These are phyloP conservation scores for Picochlorum sp. DNA, from an alignment of 139 green algal genomes.

Conservation along the genomic window DNA sequence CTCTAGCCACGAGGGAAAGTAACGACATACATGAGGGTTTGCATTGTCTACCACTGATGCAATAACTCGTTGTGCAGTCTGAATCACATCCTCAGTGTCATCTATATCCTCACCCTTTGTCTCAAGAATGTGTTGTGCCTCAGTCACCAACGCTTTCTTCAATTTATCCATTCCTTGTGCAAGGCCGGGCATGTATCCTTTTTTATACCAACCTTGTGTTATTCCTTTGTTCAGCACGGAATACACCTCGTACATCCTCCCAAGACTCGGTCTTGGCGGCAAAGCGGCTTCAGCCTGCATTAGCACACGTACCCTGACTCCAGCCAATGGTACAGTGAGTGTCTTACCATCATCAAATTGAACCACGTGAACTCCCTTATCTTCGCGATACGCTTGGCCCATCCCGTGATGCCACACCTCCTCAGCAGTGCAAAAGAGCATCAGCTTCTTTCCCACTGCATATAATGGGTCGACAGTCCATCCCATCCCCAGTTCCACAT, in stretches of 20 bases:
- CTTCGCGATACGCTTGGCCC: conserved; percentile 19
- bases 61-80: too few species aligned
- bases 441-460: conserved; percentile 41
- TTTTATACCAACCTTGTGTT: too few species aligned
- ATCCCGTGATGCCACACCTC: conserved; percentile 55
- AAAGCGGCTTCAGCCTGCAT: background rate
- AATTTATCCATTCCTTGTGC: too few species aligned
- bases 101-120: too few species aligned
- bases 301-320: background rate
- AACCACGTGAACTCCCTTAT: conserved; percentile 36
- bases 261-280: background rate
- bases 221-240: too few species aligned
- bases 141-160: too few species aligned
- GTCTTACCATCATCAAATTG: background rate
- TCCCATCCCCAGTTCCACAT: conserved; percentile 32
- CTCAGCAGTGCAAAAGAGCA: conserved; percentile 51
- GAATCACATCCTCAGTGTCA: too few species aligned
- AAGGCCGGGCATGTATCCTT: too few species aligned
- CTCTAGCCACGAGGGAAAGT: background rate
- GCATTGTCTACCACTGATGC: too few species aligned
- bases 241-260: too few species aligned
- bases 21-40: too few species aligned
- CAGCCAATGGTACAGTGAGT: background rate
- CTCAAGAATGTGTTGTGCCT: too few species aligned
- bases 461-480: conserved; percentile 19